A percentile compares a stretch with the other conserved stretches of the same genome.
Evolutionary conservation across 2,329 filamentous ascomycete genomes (phyloP).

Genomic region (Talaromyces sp.): DNA sequence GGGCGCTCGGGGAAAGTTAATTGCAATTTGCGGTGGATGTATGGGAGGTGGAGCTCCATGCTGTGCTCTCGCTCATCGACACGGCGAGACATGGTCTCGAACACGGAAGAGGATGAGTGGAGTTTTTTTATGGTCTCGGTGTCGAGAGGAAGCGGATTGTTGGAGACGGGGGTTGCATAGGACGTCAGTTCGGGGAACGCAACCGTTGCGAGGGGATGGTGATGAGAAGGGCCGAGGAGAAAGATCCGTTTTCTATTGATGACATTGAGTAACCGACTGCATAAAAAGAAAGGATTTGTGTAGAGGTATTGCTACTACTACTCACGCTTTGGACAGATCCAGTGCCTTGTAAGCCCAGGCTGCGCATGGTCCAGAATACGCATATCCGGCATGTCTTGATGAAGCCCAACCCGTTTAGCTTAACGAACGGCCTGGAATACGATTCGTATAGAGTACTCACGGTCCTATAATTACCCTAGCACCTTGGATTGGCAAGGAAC

Average conservation of each 20-base stretch:
- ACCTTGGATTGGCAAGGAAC: constrained; percentile 63
- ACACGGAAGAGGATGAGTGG: constrained; percentile 28
- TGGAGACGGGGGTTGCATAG: constrained; percentile 42
- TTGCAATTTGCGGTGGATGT: constrained; percentile 74
- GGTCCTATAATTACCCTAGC: constrained; percentile 88
- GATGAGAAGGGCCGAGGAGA: constrained; percentile 87
- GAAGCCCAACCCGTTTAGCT: neutral
- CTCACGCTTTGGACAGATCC: constrained; percentile 70
- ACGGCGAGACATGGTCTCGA: constrained; percentile 54
- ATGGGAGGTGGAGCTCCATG: constrained; percentile 93
- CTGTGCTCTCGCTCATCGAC: constrained; percentile 84
- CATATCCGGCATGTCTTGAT: constrained; percentile 82
- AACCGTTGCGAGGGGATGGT: constrained; percentile 71
- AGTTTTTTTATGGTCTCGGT: constrained; percentile 39
- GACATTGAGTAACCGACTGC: neutral
- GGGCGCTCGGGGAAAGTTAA: constrained; percentile 48
- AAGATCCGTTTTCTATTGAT: constrained; percentile 72
- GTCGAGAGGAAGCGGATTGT: constrained; percentile 41
- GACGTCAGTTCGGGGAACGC: constrained; percentile 67
- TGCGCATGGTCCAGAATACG: constrained; percentile 84
- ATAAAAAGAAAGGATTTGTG: neutral
- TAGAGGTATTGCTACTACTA: constrained; percentile 4
- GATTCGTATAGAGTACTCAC: constrained; percentile 49
- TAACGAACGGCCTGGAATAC: constrained; percentile 5
- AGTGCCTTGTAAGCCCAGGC: constrained; percentile 92